Conservation (phyloP, 2,329 filamentous ascomycete genomes). For the Exophiala dermatitidis region DNA sequence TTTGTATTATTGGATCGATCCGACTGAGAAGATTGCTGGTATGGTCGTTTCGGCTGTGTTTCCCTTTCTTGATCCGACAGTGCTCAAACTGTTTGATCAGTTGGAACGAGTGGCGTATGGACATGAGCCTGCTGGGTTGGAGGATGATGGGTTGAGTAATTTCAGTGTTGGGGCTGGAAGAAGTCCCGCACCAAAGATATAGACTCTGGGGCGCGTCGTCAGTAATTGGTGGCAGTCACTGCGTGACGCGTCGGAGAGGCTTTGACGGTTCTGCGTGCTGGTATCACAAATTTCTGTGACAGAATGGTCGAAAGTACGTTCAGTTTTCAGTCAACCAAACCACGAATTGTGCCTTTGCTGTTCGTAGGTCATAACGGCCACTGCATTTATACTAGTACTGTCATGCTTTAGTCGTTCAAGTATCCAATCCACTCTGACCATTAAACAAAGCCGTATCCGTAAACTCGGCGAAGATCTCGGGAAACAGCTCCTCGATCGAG, state of each 20-base stretch:
- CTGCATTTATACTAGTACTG: no score
- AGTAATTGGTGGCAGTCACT: no score
- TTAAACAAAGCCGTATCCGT: slow-evolving; percentile 22
- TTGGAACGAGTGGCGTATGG: slow-evolving; percentile 23
- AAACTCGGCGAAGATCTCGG: slow-evolving; percentile 24
- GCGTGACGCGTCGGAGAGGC: no score
- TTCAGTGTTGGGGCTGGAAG: neutral
- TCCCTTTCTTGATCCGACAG: slow-evolving; percentile 17
- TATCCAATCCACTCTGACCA: slow-evolving; percentile 4
- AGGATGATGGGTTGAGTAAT: neutral
- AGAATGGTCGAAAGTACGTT: no score
- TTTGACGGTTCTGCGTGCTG: no score
- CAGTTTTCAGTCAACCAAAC: no score
- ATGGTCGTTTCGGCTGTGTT: slow-evolving; percentile 12
- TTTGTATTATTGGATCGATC: slow-evolving; percentile 25
- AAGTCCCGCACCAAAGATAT: neutral
- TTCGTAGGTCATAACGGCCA: no score
- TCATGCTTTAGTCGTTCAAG: no score
- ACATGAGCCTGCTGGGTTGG: neutral
- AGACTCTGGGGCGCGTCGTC: no score
- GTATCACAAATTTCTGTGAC: no score
- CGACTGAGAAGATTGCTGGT: slow-evolving; percentile 9
- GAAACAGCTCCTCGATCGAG: slow-evolving; percentile 22
- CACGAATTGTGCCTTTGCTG: no score
- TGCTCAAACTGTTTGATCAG: slow-evolving; percentile 18